phyloP scores from a whole-genome alignment of 805 yeast species.

The Yamadazyma akitaensis region DNA sequence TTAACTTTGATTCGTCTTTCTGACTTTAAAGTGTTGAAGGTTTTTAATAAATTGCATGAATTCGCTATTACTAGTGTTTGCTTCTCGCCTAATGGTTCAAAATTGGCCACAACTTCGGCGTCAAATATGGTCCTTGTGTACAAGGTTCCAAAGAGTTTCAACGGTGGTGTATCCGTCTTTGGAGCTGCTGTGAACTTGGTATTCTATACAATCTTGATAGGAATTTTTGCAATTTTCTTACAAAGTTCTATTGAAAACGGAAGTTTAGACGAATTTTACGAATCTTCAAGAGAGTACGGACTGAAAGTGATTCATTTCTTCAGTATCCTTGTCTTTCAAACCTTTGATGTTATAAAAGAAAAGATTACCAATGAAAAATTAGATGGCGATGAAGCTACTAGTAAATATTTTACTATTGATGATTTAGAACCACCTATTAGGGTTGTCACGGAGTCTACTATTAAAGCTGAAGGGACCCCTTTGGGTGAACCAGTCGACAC shows the following conservation, averaged over 20 bases:
- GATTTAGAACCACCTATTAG: conserved; percentile 16
- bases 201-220: conserved; percentile 31
- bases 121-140: conserved; percentile 68
- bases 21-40: conserved; percentile 49
- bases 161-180: conserved; percentile 37
- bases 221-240: conserved; percentile 27
- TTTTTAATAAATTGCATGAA: conserved; percentile 60
- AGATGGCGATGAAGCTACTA: conserved; percentile 21
- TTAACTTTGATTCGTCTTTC: conserved; percentile 52
- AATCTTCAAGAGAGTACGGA: conserved; percentile 13
- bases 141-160: conserved; percentile 51
- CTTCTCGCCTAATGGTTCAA: conserved; percentile 65
- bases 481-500: conserved; percentile 10
- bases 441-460: not conserved
- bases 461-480: conserved; percentile 4
- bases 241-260: conserved; percentile 36
- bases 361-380: conserved; percentile 23
- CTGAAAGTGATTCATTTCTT: conserved; percentile 11
- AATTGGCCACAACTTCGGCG: conserved; percentile 71
- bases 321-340: conserved; percentile 18
- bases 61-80: conserved; percentile 75
- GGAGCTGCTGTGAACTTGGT: conserved; percentile 33
- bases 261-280: conserved; percentile 25
- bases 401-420: conserved; percentile 21
- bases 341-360: conserved; percentile 26